Evolutionary conservation across 2,329 filamentous ascomycete species (phyloP).

Genomic region (Dothistroma pini): DNA sequence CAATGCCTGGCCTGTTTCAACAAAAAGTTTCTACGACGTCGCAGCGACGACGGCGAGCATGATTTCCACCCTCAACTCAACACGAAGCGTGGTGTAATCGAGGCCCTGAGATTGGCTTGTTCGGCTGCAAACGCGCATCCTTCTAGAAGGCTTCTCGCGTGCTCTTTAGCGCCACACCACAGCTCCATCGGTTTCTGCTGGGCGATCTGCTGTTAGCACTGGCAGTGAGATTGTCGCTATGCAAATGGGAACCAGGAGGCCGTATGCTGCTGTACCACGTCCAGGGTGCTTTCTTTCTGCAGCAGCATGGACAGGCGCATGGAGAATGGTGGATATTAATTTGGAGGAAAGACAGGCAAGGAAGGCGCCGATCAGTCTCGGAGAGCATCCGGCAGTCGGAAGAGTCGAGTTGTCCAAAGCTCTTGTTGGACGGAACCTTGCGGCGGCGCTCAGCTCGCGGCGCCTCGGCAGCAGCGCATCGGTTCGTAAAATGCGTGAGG

Average conservation of each 20-base stretch:
- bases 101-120: background rate
- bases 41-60: background rate
- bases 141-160: background rate
- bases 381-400: background rate
- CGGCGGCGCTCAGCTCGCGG: too few relatives aligned
- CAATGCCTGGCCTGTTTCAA: background rate
- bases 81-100: background rate
- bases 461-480: too few relatives aligned
- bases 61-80: background rate
- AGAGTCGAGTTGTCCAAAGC: background rate
- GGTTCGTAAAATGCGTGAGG: too few relatives aligned
- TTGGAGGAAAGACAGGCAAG: background rate
- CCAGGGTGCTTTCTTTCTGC: background rate
- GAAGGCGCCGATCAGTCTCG: background rate
- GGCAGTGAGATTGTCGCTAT: background rate
- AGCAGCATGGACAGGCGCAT: constrained; percentile 1
- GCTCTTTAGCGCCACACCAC: constrained; percentile 1
- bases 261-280: too few relatives aligned
- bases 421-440: background rate
- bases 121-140: background rate
- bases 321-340: background rate
- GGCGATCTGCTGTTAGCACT: background rate
- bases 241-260: too few relatives aligned
- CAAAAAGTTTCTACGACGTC: background rate
- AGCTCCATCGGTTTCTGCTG: background rate